Evolutionary conservation across 768 basidiomycete species (phyloP).

Genomic region (Hygrophoropsis aurantiaca): DNA sequence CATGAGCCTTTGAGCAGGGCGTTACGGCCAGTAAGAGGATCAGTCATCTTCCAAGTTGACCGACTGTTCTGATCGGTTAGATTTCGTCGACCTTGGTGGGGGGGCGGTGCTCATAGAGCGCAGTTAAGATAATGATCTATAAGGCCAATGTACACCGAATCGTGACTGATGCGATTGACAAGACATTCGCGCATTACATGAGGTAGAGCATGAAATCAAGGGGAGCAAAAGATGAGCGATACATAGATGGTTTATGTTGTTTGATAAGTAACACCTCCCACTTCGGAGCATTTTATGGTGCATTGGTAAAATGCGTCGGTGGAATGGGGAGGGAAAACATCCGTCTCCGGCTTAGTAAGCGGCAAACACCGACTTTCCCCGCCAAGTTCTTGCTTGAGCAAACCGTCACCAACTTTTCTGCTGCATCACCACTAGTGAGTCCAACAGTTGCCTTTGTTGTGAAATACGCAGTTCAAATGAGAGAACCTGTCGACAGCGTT

Average conservation of each 20-base stretch:
- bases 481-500: constrained; percentile 15
- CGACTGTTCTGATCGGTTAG: too few relatives aligned
- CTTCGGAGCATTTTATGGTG: too few relatives aligned
- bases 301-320: not conserved
- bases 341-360: constrained; percentile 29
- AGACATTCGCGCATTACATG: too few relatives aligned
- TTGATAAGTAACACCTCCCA: too few relatives aligned
- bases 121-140: too few relatives aligned
- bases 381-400: constrained; percentile 9
- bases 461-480: not conserved
- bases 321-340: not conserved
- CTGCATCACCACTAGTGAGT: constrained; percentile 10
- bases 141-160: too few relatives aligned
- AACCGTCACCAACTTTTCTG: constrained; percentile 10
- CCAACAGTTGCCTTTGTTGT: not conserved
- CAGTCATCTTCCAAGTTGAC: too few relatives aligned
- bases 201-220: too few relatives aligned
- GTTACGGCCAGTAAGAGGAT: not conserved
- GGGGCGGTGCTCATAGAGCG: not conserved
- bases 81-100: too few relatives aligned
- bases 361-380: constrained; percentile 27
- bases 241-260: too few relatives aligned
- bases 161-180: too few relatives aligned
- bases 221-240: too few relatives aligned
- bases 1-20: constrained; percentile 49